phyloP scores from a whole-genome alignment of 2,329 filamentous ascomycete species.

The Botryotinia calthae region DNA sequence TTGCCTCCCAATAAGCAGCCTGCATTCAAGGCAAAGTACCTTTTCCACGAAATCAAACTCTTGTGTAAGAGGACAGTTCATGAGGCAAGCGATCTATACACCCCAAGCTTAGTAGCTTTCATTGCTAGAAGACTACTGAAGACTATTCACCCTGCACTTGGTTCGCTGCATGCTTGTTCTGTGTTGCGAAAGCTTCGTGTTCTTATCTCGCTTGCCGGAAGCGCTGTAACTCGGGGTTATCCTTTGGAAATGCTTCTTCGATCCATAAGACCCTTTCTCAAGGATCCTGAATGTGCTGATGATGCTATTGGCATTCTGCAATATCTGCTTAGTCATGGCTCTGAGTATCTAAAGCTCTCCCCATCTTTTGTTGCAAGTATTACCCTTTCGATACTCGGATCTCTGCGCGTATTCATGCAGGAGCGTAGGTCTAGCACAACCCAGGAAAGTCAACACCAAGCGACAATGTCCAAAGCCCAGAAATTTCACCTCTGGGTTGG shows the following conservation, averaged over 20 bases:
- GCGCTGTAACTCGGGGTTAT: constrained; percentile 72
- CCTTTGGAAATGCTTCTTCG: constrained; percentile 88
- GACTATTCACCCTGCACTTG: constrained; percentile 77
- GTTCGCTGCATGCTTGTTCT: constrained; percentile 81
- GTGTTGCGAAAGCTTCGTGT: constrained; percentile 83
- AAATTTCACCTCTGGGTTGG: constrained; percentile 78
- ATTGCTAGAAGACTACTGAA: constrained; percentile 76
- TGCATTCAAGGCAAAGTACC: constrained; percentile 73
- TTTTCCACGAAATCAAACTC: constrained; percentile 72
- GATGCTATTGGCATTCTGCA: constrained; percentile 84
- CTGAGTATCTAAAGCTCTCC: constrained; percentile 58
- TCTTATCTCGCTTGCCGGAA: constrained; percentile 73
- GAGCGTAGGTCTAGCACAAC: constrained; percentile 76
- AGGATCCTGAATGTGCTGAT: constrained; percentile 82
- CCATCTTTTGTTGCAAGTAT: constrained; percentile 81
- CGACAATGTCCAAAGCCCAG: constrained; percentile 72
- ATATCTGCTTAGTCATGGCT: constrained; percentile 73
- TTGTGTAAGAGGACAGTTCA: constrained; percentile 72
- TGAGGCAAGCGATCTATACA: constrained; percentile 68
- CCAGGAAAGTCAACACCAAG: constrained; percentile 77
- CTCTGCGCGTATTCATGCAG: constrained; percentile 71
- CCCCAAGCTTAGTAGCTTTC: constrained; percentile 68
- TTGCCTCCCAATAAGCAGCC: constrained; percentile 83
- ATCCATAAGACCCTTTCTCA: constrained; percentile 73
- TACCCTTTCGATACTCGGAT: constrained; percentile 73